Conservation (phyloP, 2,329 filamentous ascomycete genomes). For the Diaporthe nobilis region DNA sequence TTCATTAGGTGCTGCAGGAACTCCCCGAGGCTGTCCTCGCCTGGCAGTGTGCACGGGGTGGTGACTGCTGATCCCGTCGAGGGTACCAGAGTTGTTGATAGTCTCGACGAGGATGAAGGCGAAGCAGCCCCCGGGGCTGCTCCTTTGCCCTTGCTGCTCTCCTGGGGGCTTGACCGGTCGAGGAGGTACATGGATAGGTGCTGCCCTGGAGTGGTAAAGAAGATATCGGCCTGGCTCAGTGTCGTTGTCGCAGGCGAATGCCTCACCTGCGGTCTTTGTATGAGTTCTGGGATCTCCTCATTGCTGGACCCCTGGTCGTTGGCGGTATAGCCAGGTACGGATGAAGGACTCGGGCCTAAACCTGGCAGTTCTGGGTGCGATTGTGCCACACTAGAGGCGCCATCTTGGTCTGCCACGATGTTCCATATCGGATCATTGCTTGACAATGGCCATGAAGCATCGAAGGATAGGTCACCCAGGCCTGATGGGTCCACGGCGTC, state of each 20-base stretch:
- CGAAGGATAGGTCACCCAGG: neutral
- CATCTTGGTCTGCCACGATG: neutral
- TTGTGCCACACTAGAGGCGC: neutral
- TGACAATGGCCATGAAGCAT: slow-evolving; percentile 18
- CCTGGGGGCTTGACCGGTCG: neutral
- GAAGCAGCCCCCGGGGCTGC: neutral
- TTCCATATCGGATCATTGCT: neutral
- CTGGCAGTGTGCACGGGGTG: neutral
- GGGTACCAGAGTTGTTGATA: neutral
- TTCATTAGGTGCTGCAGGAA: slow-evolving; percentile 6
- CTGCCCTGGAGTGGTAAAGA: neutral
- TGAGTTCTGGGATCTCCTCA: neutral
- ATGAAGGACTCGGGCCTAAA: neutral
- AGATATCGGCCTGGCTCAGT: neutral
- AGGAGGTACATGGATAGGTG: neutral
- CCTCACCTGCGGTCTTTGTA: neutral
- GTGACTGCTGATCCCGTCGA: neutral
- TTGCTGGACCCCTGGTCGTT: neutral
- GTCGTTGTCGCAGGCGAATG: neutral
- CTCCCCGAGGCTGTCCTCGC: slow-evolving; percentile 21
- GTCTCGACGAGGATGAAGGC: neutral
- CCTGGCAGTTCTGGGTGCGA: neutral
- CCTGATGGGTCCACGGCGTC: neutral
- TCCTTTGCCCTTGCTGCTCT: neutral
- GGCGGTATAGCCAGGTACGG: neutral